Percentiles rank a stretch among this genome's conserved stretches.
These are phyloP conservation scores for Trichoderma asperellum DNA, from an alignment of 2,329 filamentous ascomycete genomes.

Conservation along the genomic window DNA sequence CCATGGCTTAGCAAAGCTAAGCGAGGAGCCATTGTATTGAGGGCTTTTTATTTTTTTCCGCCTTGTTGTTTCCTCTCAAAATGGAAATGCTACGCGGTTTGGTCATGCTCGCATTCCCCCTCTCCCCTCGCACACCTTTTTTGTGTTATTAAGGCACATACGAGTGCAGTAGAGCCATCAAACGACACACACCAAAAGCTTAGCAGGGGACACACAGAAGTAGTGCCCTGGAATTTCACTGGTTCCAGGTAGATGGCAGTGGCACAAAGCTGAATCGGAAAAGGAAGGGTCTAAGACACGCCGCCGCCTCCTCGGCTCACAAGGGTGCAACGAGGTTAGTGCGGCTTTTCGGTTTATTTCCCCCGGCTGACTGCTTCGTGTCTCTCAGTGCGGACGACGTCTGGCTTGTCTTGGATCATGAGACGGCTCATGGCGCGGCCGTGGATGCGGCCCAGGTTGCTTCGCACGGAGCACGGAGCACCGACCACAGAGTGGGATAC, in stretches of 20 bases:
- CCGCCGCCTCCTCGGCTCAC: slow-evolving; percentile 28
- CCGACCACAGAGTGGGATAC: background rate
- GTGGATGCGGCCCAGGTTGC: slow-evolving; percentile 17
- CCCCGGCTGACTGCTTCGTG: slow-evolving; percentile 25
- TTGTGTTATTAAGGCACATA: slow-evolving; percentile 1
- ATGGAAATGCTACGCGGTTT: background rate
- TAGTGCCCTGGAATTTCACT: slow-evolving; percentile 22
- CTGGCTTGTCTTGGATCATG: slow-evolving; percentile 9
- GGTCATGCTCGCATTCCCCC: background rate
- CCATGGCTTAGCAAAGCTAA: background rate
- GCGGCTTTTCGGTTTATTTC: slow-evolving; percentile 1
- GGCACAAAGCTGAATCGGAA: slow-evolving; percentile 27
- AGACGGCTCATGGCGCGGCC: slow-evolving; percentile 25
- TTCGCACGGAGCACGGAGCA: background rate
- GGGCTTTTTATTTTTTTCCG: background rate
- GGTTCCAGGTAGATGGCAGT: slow-evolving; percentile 25
- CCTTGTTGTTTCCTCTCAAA: background rate
- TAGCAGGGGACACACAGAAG: slow-evolving; percentile 5
- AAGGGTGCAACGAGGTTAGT: slow-evolving; percentile 27
- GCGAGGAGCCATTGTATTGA: background rate
- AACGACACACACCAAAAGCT: background rate
- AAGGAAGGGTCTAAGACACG: slow-evolving; percentile 28
- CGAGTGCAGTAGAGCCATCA: background rate
- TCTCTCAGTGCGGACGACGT: slow-evolving; percentile 11
- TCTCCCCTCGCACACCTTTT: background rate